Evolutionary conservation across 352 stramenopile species (phyloP).

Genomic region (Phytophthora nicotianae): DNA sequence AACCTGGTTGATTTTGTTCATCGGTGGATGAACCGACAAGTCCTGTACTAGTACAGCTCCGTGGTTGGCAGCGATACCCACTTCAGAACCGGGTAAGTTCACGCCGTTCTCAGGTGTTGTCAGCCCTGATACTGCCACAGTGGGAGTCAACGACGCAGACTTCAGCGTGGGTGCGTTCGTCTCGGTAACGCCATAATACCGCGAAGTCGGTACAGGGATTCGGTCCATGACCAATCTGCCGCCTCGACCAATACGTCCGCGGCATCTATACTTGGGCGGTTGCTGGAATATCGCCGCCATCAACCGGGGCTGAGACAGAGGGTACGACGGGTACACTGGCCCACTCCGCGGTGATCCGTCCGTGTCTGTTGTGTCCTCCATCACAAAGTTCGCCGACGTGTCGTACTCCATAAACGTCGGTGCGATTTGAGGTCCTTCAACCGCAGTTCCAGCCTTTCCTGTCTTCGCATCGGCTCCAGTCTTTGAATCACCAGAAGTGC

Average conservation of each 20-base stretch:
- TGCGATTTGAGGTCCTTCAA: conserved; percentile 43
- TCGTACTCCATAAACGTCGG: conserved; percentile 81
- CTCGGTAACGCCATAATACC: conserved; percentile 63
- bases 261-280: conserved; percentile 72
- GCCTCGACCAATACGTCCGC: conserved; percentile 72
- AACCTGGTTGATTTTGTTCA: conserved; percentile 55
- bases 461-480: conserved; percentile 16
- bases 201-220: conserved; percentile 56
- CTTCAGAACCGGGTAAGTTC: conserved; percentile 7
- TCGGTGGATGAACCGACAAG: conserved; percentile 51
- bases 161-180: conserved; percentile 51
- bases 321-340: conserved; percentile 70
- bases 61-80: conserved; percentile 40
- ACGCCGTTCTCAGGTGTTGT: conserved; percentile 13
- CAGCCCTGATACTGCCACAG: neutral
- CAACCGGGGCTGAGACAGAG: conserved; percentile 58
- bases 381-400: conserved; percentile 64
- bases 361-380: conserved; percentile 44
- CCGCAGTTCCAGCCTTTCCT: conserved; percentile 17
- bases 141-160: conserved; percentile 3
- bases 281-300: conserved; percentile 76
- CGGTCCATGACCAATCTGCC: conserved; percentile 78
- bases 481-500: conserved; percentile 19
- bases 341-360: conserved; percentile 28
- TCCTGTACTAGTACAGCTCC: conserved; percentile 72